These are phyloP conservation scores for Baorangia bicolor DNA, from an alignment of 768 basidiomycete species.

Conservation along the genomic window DNA sequence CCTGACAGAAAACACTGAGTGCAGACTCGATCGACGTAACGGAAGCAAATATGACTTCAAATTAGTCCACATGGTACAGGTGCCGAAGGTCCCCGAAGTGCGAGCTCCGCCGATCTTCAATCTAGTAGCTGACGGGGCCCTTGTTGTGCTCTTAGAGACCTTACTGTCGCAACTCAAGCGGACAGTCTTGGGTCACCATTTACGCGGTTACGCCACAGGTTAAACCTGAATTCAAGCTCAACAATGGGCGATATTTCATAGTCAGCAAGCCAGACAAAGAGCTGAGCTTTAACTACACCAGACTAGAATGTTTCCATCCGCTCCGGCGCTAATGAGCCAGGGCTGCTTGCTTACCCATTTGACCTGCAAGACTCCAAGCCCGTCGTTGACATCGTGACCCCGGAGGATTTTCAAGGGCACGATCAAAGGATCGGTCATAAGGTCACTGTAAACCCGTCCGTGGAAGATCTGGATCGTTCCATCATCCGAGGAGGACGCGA, in stretches of 20 bases:
- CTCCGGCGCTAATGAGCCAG: slow-evolving; percentile 91
- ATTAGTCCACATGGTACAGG: neutral
- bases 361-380: slow-evolving; percentile 87
- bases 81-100: neutral
- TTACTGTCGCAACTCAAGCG: slow-evolving; percentile 6
- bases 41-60: slow-evolving; percentile 11
- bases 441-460: slow-evolving; percentile 88
- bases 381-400: slow-evolving; percentile 84
- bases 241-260: slow-evolving; percentile 22
- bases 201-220: slow-evolving; percentile 19
- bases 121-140: neutral
- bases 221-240: slow-evolving; percentile 21
- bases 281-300: slow-evolving; percentile 71
- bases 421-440: slow-evolving; percentile 96
- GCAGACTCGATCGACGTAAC: neutral
- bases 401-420: slow-evolving; percentile 95
- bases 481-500: slow-evolving; percentile 95
- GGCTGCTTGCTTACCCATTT: slow-evolving; percentile 88
- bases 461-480: slow-evolving; percentile 98
- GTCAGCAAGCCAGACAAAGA: slow-evolving; percentile 31
- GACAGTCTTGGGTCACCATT: slow-evolving; percentile 2
- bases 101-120: neutral
- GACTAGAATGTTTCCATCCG: slow-evolving; percentile 83
- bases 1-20: neutral
- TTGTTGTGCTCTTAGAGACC: slow-evolving; percentile 9